A percentile compares a stretch with the other conserved stretches of the same genome.
Evolutionary conservation across 345 rosid species (phyloP).

Genomic region (Sonneratia caseolaris): DNA sequence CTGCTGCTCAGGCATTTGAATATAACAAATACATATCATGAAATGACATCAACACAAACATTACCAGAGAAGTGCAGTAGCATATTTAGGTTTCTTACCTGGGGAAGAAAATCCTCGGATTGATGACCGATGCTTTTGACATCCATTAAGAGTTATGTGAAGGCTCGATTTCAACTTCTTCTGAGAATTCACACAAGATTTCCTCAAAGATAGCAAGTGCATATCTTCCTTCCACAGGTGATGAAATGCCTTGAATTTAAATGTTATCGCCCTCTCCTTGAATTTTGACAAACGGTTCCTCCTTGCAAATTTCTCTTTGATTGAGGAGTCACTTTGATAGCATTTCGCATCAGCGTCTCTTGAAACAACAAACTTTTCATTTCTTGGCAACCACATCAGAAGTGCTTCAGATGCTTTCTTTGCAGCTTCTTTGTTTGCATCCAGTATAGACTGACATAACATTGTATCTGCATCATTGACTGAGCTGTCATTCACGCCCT

Average conservation of each 20-base stretch:
- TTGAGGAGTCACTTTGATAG: constrained; percentile 22
- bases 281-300: constrained; percentile 40
- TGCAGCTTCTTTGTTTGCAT: constrained; percentile 57
- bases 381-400: constrained; percentile 38
- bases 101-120: constrained; percentile 57
- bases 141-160: constrained; percentile 34
- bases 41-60: not conserved
- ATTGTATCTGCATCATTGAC: constrained; percentile 26
- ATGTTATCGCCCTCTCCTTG: constrained; percentile 67
- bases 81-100: constrained; percentile 33
- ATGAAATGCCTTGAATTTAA: constrained; percentile 70
- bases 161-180: constrained; percentile 48
- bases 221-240: constrained; percentile 85
- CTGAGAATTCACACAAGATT: constrained; percentile 53
- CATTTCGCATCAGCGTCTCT: constrained; percentile 14
- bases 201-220: constrained; percentile 40
- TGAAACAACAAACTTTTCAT: constrained; percentile 22
- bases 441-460: constrained; percentile 31
- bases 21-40: not conserved
- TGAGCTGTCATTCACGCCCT: constrained; percentile 13
- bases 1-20: not conserved
- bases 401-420: constrained; percentile 45
- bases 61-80: not conserved
- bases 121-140: constrained; percentile 56
- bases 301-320: constrained; percentile 37